A percentile compares a stretch with the other conserved stretches of the same genome.
These are phyloP conservation scores for Penicillium polonicum DNA, from an alignment of 2,329 filamentous ascomycete species.

Conservation along the genomic window DNA sequence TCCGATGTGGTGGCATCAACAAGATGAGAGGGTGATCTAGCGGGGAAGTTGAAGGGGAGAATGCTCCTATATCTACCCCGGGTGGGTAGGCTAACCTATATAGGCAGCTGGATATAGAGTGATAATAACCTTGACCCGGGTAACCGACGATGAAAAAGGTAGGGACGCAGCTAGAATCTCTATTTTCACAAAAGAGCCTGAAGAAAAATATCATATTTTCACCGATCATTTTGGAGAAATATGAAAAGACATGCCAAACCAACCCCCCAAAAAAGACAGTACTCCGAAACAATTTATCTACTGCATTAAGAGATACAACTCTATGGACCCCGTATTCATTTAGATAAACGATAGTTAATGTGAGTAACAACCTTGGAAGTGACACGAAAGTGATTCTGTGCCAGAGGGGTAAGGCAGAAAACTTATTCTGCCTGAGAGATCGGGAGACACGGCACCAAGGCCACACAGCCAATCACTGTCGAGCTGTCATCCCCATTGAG, in stretches of 20 bases:
- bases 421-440: not conserved
- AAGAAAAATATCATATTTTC: too few relatives aligned
- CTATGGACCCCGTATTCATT: not conserved
- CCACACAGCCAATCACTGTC: conserved; percentile 11
- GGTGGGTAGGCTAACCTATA: not conserved
- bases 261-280: too few relatives aligned
- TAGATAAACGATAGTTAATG: not conserved
- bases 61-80: not conserved
- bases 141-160: too few relatives aligned
- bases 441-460: conserved; percentile 6
- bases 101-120: not conserved
- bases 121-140: not conserved
- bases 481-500: not conserved
- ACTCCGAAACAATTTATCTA: not conserved
- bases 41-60: not conserved
- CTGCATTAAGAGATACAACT: too few relatives aligned
- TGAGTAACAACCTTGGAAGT: too few relatives aligned
- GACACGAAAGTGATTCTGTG: not conserved
- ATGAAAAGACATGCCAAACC: too few relatives aligned
- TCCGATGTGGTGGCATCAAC: not conserved
- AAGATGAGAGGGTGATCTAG: not conserved
- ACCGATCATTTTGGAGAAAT: not conserved
- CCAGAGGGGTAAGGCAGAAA: not conserved
- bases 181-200: not conserved
- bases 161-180: too few relatives aligned